phyloP scores from a whole-genome alignment of 805 yeast species.

The Wickerhamomyces strasburgensis region DNA sequence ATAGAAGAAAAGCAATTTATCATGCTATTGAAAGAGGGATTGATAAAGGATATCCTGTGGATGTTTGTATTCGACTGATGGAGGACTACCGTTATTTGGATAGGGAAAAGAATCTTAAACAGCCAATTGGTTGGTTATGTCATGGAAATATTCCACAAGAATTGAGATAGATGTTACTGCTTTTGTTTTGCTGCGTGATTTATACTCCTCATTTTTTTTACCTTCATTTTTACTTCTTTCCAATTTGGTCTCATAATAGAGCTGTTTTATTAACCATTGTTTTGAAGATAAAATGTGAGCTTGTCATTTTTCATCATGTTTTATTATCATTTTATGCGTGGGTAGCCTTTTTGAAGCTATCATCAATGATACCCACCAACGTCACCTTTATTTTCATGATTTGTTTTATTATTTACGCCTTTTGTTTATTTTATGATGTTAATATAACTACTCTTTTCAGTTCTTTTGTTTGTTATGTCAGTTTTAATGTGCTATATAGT shows the following conservation, averaged over 20 bases:
- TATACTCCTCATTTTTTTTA: too few species aligned
- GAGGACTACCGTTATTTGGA: constrained; percentile 41
- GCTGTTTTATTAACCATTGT: too few species aligned
- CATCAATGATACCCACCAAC: too few species aligned
- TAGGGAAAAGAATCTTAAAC: constrained; percentile 36
- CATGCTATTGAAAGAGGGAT: constrained; percentile 50
- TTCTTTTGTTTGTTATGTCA: not conserved
- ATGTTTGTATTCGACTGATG: constrained; percentile 39
- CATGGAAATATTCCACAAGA: constrained; percentile 34
- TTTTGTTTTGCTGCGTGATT: not conserved
- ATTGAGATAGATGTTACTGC: constrained; percentile 9
- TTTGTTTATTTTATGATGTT: too few species aligned
- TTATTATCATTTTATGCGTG: too few species aligned
- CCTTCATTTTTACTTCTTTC: too few species aligned
- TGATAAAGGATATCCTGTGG: constrained; percentile 38
- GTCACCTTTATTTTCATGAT: too few species aligned
- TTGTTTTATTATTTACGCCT: too few species aligned
- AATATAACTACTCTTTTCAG: not conserved
- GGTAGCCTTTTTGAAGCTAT: too few species aligned
- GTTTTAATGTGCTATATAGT: too few species aligned
- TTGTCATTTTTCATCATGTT: too few species aligned
- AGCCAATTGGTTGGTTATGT: constrained; percentile 41
- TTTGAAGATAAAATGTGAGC: too few species aligned
- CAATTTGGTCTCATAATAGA: not conserved
- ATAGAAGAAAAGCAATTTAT: constrained; percentile 48